Conservation (phyloP, 805 yeast genomes). For the Nakazawaea ernobii region DNA sequence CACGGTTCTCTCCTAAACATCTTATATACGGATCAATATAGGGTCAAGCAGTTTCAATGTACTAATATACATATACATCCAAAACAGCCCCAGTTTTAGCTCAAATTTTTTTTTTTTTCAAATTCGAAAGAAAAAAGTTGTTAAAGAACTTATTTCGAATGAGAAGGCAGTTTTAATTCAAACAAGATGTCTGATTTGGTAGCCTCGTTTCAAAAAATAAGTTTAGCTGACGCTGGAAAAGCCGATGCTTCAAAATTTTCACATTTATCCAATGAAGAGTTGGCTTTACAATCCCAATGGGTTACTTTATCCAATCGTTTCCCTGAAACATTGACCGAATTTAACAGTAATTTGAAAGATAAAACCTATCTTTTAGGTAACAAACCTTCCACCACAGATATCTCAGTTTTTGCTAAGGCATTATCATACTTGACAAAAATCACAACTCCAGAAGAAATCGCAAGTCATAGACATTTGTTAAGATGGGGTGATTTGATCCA, state of each 20-base stretch:
- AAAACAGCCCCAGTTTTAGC: not conserved
- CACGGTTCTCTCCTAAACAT: too few relatives aligned
- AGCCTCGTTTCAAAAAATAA: constrained; percentile 23
- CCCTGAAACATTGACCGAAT: constrained; percentile 45
- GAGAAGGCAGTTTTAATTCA: not conserved
- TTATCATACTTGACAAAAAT: constrained; percentile 55
- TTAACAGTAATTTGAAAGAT: constrained; percentile 65
- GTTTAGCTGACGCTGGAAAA: constrained; percentile 19
- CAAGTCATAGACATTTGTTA: constrained; percentile 71
- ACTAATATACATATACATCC: not conserved
- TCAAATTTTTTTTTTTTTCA: not conserved
- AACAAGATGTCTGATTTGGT: constrained; percentile 16
- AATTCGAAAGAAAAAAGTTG: not conserved
- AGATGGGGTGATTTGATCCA: constrained; percentile 94
- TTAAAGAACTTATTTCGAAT: too few relatives aligned
- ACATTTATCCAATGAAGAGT: constrained; percentile 27
- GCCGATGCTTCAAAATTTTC: constrained; percentile 22
- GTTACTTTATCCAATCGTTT: constrained; percentile 62
- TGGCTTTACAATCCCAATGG: constrained; percentile 76
- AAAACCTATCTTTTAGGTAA: constrained; percentile 70
- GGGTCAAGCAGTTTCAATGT: not conserved
- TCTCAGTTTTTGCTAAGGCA: constrained; percentile 59
- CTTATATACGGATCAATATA: too few relatives aligned
- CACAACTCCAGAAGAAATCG: constrained; percentile 48
- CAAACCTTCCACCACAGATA: constrained; percentile 65